A percentile compares a stretch with the other conserved stretches of the same genome.
Conservation (phyloP, 495 filamentous ascomycete genomes). For the Penicillium angulare region DNA sequence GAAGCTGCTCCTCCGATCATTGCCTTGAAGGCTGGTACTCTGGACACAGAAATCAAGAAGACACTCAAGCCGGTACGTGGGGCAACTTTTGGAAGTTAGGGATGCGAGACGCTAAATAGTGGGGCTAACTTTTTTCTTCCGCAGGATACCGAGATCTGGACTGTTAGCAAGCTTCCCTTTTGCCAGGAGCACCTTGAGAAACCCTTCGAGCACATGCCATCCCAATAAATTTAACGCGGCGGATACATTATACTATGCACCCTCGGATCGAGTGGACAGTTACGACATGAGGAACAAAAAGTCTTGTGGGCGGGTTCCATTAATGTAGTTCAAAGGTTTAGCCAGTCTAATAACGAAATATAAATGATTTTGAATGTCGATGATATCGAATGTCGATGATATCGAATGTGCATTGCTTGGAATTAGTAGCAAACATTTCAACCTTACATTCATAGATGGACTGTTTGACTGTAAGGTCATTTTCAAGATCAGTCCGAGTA, state of each 20-base stretch:
- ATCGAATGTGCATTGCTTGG: too few species aligned
- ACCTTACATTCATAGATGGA: too few species aligned
- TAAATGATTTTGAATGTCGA: too few species aligned
- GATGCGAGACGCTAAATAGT: not conserved
- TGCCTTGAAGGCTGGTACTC: conserved; percentile 64
- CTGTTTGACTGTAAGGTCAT: too few species aligned
- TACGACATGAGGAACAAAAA: too few species aligned
- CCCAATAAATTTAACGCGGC: conserved; percentile 41
- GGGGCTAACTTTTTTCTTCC: conserved; percentile 1
- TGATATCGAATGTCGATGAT: too few species aligned
- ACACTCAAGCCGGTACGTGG: conserved; percentile 59
- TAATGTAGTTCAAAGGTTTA: not conserved
- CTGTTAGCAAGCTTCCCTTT: conserved; percentile 64
- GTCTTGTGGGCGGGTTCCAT: not conserved
- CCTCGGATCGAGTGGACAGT: too few species aligned
- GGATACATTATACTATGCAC: too few species aligned
- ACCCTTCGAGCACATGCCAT: conserved; percentile 58
- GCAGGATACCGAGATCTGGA: conserved; percentile 69
- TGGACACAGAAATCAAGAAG: conserved; percentile 64
- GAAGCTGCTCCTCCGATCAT: conserved; percentile 66
- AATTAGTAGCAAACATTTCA: too few species aligned
- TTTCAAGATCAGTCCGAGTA: too few species aligned
- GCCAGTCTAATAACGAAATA: not conserved
- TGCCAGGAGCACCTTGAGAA: conserved; percentile 61
- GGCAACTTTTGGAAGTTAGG: not conserved